A percentile compares a stretch with the other conserved stretches of the same genome.
Evolutionary conservation across 169 alveolate species (phyloP).

Genomic region (Besnoitia besnoiti): DNA sequence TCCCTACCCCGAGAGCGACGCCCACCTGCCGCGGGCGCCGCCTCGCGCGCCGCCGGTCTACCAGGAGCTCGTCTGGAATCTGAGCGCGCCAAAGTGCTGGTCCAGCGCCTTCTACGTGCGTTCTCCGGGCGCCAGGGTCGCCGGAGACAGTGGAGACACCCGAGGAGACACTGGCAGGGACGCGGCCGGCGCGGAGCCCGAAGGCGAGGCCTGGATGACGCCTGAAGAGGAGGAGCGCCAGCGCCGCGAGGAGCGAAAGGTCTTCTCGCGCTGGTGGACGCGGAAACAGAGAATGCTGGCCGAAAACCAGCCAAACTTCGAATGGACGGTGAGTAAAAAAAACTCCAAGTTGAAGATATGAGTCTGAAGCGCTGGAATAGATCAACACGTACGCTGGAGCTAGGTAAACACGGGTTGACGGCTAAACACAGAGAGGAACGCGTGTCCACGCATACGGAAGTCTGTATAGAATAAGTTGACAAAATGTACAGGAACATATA

Average conservation of each 20-base stretch:
- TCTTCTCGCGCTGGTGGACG: neutral
- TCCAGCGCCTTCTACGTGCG: neutral
- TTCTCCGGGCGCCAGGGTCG: neutral
- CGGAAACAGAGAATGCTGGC: neutral
- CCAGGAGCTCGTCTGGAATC: slow-evolving; percentile 6
- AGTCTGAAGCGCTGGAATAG: too few relatives aligned
- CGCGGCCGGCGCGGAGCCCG: neutral
- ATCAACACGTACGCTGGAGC: too few relatives aligned
- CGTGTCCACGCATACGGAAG: too few relatives aligned
- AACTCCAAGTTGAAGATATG: too few relatives aligned
- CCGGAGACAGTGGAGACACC: neutral
- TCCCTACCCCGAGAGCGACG: neutral
- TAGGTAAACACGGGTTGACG: too few relatives aligned
- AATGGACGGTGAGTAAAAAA: neutral
- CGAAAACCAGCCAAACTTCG: neutral
- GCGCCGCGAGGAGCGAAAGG: neutral
- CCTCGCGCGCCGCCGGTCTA: neutral
- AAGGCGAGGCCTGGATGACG: neutral
- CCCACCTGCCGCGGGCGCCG: neutral
- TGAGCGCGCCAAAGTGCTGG: slow-evolving; percentile 26
- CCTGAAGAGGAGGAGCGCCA: slow-evolving; percentile 6
- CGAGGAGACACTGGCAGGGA: neutral
- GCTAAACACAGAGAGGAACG: too few relatives aligned
- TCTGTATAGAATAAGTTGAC: too few relatives aligned
- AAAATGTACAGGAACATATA: too few relatives aligned